Conservation (phyloP, 257 asterid species). For the Solanum clarkiae region DNA sequence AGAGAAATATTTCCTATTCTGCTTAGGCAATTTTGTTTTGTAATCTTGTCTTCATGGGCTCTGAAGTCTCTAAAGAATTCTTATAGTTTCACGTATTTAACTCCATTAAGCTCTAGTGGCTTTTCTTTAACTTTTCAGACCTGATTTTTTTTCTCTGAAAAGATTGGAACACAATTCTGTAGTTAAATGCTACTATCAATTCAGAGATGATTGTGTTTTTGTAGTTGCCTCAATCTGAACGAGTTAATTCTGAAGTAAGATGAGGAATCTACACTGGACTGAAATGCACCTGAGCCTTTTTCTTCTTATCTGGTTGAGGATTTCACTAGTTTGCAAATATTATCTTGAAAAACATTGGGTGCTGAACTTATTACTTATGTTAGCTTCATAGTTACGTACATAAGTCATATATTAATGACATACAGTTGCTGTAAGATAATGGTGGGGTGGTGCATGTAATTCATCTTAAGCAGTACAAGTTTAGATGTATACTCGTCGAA, state of each 20-base stretch:
- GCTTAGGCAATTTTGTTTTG: background rate
- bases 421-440: background rate
- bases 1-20: background rate
- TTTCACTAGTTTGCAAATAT: background rate
- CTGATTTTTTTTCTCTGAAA: background rate
- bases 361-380: background rate
- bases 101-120: background rate
- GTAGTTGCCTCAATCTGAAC: no score
- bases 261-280: no score
- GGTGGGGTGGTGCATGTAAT: background rate
- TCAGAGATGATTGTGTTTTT: no score
- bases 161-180: no score
- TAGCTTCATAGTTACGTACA: background rate
- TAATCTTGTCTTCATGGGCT: background rate
- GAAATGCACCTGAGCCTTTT: no score
- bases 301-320: background rate
- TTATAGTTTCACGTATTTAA: background rate
- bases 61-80: background rate
- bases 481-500: background rate
- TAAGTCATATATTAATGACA: background rate
- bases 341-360: background rate
- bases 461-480: background rate
- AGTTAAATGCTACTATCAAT: no score
- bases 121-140: background rate
- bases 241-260: no score